These are phyloP conservation scores for Urostyla sp. DNA, from an alignment of 73 alveolate species.

Conservation along the genomic window DNA sequence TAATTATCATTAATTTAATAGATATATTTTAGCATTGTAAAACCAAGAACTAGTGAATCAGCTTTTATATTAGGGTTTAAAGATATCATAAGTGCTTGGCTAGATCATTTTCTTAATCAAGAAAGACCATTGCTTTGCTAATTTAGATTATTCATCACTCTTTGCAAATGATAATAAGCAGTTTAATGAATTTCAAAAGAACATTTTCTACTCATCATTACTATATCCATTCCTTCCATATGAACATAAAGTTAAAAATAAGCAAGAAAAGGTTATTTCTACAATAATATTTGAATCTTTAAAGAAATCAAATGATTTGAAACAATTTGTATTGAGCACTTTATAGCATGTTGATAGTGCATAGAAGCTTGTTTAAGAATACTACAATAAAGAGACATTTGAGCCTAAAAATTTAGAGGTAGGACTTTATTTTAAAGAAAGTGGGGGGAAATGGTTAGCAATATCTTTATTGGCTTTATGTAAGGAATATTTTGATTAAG, in stretches of 20 bases:
- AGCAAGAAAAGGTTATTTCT: constrained; percentile 29
- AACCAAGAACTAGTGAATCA: constrained; percentile 48
- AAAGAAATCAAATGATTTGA: constrained; percentile 64
- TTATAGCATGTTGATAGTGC: constrained; percentile 43
- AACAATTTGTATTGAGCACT: constrained; percentile 44
- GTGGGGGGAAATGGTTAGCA: constrained; percentile 61
- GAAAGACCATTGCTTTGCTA: no score
- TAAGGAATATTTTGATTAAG: constrained; percentile 63
- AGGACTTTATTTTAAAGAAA: constrained; percentile 49
- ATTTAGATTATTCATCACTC: no score
- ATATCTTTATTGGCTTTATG: constrained; percentile 64
- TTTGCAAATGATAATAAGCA: constrained; percentile 12
- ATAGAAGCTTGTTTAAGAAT: background rate
- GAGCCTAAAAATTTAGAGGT: constrained; percentile 27
- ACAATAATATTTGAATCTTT: constrained; percentile 59
- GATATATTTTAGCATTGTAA: constrained; percentile 57
- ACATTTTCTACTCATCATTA: constrained; percentile 59
- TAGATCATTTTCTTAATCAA: no score
- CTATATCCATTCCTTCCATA: constrained; percentile 54
- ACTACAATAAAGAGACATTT: background rate
- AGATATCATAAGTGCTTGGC: constrained; percentile 68
- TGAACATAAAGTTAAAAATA: constrained; percentile 47
- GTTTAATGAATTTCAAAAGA: constrained; percentile 53
- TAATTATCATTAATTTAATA: background rate
- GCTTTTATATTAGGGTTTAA: constrained; percentile 36